Evolutionary conservation across 2,329 filamentous ascomycete genomes (phyloP).

Genomic region (Scorias spongiosa): DNA sequence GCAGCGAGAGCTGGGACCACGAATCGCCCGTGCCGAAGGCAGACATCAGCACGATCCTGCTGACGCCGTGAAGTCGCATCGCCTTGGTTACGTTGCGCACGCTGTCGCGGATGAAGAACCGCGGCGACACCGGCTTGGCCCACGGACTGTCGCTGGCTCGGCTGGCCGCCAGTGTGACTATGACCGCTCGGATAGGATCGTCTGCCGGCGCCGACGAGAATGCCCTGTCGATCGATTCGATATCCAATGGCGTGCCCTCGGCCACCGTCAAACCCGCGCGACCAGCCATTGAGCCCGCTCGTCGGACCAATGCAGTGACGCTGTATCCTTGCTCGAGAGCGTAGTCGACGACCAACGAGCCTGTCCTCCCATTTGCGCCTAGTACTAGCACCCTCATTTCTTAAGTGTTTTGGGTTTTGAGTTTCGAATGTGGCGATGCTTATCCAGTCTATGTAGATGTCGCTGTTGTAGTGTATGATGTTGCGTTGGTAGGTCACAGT

Average conservation of each 20-base stretch:
- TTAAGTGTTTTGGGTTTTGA: no score
- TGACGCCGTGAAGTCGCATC: conserved; percentile 23
- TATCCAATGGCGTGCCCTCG: conserved; percentile 16
- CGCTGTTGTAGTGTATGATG: no score
- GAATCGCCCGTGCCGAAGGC: conserved; percentile 36
- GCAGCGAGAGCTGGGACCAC: conserved; percentile 25
- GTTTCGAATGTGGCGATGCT: no score
- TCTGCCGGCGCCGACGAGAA: conserved; percentile 14
- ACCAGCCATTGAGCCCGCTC: conserved; percentile 18
- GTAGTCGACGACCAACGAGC: conserved; percentile 27
- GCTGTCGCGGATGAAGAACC: conserved; percentile 32
- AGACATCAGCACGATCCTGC: conserved; percentile 35
- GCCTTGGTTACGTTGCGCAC: conserved; percentile 23
- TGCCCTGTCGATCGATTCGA: conserved; percentile 14
- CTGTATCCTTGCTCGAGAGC: conserved; percentile 26
- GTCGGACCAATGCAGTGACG: conserved; percentile 33
- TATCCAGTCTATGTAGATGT: no score
- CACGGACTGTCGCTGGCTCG: conserved; percentile 35
- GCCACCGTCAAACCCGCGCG: conserved; percentile 24
- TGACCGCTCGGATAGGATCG: conserved; percentile 22
- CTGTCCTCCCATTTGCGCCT: conserved; percentile 34
- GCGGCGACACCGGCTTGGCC: conserved; percentile 27
- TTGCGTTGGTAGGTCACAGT: no score
- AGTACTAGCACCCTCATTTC: conserved; percentile 33
- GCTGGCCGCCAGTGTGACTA: conserved; percentile 35